phyloP scores from a whole-genome alignment of 2,329 filamentous ascomycete species.

The Neonectria punicea region DNA sequence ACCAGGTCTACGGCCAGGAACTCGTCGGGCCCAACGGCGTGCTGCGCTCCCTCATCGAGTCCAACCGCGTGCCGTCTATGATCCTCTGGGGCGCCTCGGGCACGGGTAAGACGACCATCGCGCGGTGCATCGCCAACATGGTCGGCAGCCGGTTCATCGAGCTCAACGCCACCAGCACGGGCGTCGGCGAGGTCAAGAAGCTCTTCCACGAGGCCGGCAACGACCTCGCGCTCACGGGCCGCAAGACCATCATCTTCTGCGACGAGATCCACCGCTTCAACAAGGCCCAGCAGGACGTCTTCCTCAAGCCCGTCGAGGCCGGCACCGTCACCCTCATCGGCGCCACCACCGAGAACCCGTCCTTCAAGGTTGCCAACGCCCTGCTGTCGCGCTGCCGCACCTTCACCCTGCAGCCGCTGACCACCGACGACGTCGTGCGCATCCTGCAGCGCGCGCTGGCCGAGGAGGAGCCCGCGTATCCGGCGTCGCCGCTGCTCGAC shows the following conservation, averaged over 20 bases:
- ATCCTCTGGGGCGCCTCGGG: constrained; percentile 89
- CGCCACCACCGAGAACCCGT: constrained; percentile 96
- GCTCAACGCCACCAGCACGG: constrained; percentile 91
- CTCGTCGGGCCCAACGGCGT: constrained; percentile 88
- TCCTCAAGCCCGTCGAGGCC: constrained; percentile 89
- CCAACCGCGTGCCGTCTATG: constrained; percentile 90
- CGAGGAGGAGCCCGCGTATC: constrained; percentile 61
- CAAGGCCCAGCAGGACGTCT: constrained; percentile 94
- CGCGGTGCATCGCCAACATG: constrained; percentile 84
- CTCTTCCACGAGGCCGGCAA: constrained; percentile 86
- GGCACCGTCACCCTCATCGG: constrained; percentile 93
- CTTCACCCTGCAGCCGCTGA: constrained; percentile 84
- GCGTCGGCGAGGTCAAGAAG: constrained; percentile 91
- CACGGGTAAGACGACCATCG: constrained; percentile 91
- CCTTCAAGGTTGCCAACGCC: constrained; percentile 90
- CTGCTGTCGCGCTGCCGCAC: constrained; percentile 90
- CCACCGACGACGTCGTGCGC: constrained; percentile 73
- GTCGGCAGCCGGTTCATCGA: constrained; percentile 91
- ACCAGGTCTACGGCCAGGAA: constrained; percentile 91
- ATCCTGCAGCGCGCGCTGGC: constrained; percentile 83
- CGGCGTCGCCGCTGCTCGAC: constrained; percentile 72
- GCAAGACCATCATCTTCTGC: constrained; percentile 96
- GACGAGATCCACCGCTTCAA: constrained; percentile 96
- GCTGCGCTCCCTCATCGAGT: constrained; percentile 85
- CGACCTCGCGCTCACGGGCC: constrained; percentile 82